Conservation (phyloP, 2,329 filamentous ascomycete species). For the Aspergillus sp. region DNA sequence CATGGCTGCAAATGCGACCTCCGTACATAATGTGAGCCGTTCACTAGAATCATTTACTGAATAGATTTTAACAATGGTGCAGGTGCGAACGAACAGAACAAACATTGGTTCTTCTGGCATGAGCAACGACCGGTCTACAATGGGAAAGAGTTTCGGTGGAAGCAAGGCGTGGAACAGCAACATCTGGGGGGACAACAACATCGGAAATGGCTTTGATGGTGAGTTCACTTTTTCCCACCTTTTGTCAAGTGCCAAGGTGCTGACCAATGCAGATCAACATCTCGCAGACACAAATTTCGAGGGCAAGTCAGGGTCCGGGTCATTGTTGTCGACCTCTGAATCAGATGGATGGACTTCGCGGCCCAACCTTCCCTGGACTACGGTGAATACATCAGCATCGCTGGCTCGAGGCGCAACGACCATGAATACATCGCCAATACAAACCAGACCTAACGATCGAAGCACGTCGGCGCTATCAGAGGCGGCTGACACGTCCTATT, state of each 20-base stretch:
- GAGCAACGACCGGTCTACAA: conserved; percentile 28
- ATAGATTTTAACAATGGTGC: background rate
- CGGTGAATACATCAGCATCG: conserved; percentile 40
- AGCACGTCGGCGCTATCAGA: conserved; percentile 35
- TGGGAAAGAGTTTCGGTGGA: conserved; percentile 40
- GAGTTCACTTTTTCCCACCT: conserved; percentile 7
- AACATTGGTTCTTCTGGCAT: conserved; percentile 34
- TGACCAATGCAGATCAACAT: conserved; percentile 19
- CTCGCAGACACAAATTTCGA: conserved; percentile 34
- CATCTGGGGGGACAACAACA: conserved; percentile 48
- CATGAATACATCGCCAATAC: conserved; percentile 53
- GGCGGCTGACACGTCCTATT: conserved; percentile 42
- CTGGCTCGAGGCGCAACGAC: conserved; percentile 42
- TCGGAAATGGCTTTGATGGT: conserved; percentile 42
- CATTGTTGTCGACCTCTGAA: conserved; percentile 62
- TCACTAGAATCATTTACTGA: background rate
- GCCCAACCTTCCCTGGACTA: conserved; percentile 54
- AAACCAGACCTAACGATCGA: conserved; percentile 46
- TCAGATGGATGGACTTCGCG: conserved; percentile 55
- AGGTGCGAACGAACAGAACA: conserved; percentile 30
- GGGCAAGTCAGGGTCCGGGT: conserved; percentile 61
- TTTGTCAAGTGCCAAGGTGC: background rate
- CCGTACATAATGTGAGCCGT: conserved; percentile 33
- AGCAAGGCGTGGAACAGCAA: conserved; percentile 40
- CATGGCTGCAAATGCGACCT: conserved; percentile 30